Percentiles rank a stretch among this genome's conserved stretches.
These are phyloP conservation scores for Sordaria brevicollis DNA, from an alignment of 495 filamentous ascomycete genomes.

Conservation along the genomic window DNA sequence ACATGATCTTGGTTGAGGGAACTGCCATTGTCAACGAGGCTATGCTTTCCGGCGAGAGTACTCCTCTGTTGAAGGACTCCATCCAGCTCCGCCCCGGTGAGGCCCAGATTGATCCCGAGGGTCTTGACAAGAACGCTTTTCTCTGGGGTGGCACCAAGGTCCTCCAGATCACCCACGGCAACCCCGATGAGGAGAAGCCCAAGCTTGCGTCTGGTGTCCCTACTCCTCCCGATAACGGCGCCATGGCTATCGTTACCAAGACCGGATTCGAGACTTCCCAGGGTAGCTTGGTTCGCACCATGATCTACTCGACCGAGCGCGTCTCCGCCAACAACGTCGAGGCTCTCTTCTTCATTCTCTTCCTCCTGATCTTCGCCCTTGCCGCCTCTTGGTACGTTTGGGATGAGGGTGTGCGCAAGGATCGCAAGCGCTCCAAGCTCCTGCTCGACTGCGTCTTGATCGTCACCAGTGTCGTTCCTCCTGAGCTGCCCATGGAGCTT, in stretches of 20 bases:
- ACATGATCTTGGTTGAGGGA: constrained; percentile 91
- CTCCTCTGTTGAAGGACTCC: constrained; percentile 91
- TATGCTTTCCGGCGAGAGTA: constrained; percentile 98
- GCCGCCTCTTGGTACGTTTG: constrained; percentile 99
- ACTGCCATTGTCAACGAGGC: constrained; percentile 98
- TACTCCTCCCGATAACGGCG: constrained; percentile 76
- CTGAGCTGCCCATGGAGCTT: constrained; percentile 96
- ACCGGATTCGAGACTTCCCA: constrained; percentile 99
- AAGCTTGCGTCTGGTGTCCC: constrained; percentile 62
- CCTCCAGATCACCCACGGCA: constrained; percentile 81
- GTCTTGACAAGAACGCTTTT: constrained; percentile 90
- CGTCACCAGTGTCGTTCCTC: constrained; percentile 92
- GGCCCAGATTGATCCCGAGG: constrained; percentile 79
- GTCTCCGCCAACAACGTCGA: constrained; percentile 96
- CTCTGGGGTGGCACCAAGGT: constrained; percentile 97
- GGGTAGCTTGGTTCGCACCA: constrained; percentile 92
- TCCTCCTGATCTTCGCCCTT: constrained; percentile 90
- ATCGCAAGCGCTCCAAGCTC: constrained; percentile 94
- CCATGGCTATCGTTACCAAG: constrained; percentile 88
- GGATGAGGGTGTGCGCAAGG: constrained; percentile 85
- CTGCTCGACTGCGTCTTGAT: constrained; percentile 96
- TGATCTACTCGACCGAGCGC: constrained; percentile 99
- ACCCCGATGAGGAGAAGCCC: constrained; percentile 58
- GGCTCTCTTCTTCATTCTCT: constrained; percentile 90
- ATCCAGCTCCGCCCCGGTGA: constrained; percentile 82